Evolutionary conservation across 2,329 filamentous ascomycete genomes (phyloP), one percentile per base, ranked within the genome.

Genomic region (Phaeophleospora eucalypticola): DNA sequence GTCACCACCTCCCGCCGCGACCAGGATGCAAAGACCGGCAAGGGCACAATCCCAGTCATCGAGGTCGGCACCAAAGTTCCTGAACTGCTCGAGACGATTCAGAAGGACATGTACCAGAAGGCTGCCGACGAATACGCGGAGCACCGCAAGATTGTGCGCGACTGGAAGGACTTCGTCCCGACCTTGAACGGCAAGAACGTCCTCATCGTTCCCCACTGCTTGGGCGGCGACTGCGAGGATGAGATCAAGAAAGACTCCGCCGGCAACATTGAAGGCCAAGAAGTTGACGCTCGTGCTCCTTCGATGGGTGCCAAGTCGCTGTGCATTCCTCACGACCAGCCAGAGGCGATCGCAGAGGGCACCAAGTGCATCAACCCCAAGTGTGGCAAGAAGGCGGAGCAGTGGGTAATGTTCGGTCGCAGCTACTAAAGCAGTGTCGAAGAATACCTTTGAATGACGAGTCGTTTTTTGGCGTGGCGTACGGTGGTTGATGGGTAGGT

Each of bases 361-460:
- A 95, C 89, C 48, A 90, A 93, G 71, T 98, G 93, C 67, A 77
- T 91, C 60, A 96, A 87, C 77, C 91, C 91, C 35, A 85, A 91
- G 63, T 97, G 91, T 72, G 75, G 76, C 51, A 76, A 75, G 54
- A 72, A 82, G 41, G 91, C 91, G 15, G 82, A 91, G 76, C 80
- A 84, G 63, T 97, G 88, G 86, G 87, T 87, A 69, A 86, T 96
- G 83, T 97, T 96, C 70, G 91, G 91, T 62, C 61, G 74, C 55
- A 75, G 71, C 48, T 68, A 71, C 51, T 71, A 68, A 36, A 40
- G 20, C 18, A 16, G 24, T 27, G 24, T 29, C 12, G 6, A 12
- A 12, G 24, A 7, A 6, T 12, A 7, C 24, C 24, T 29, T 29
- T 29, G n/a, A n/a, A n/a, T n/a, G n/a, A n/a, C n/a, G n/a, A n/a